A percentile compares a stretch with the other conserved stretches of the same genome.
Conservation (phyloP, 257 asterid genomes). For the Catharanthus roseus region DNA sequence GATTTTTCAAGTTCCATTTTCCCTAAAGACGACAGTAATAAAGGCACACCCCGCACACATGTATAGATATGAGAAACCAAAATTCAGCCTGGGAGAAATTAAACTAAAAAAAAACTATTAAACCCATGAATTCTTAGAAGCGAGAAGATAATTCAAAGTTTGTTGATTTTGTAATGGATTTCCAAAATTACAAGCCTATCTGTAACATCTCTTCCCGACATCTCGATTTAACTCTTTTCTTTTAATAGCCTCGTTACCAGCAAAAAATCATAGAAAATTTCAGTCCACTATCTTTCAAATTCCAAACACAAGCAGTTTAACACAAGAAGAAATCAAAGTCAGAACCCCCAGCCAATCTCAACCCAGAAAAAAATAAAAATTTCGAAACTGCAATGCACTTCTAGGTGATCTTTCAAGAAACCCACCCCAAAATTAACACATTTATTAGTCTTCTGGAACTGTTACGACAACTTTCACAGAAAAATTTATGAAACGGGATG, state of each 20-base stretch:
- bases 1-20: background rate
- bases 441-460: too few species aligned
- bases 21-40: background rate
- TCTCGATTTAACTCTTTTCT: background rate
- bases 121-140: background rate
- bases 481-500: background rate
- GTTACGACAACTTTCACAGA: background rate
- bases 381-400: background rate
- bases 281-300: background rate
- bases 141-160: slow-evolving; percentile 3
- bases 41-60: background rate
- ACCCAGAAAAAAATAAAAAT: background rate
- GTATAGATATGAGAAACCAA: background rate
- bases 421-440: slow-evolving; percentile 1
- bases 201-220: background rate
- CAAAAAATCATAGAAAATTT: background rate
- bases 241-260: background rate
- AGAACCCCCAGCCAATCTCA: too few species aligned
- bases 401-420: background rate
- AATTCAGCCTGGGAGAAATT: too few species aligned
- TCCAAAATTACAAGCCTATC: background rate
- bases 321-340: background rate
- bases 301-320: background rate
- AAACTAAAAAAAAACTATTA: background rate
- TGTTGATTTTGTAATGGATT: background rate